Conservation (phyloP, 2,329 filamentous ascomycete genomes). For the Xylariaceae sp. region DNA sequence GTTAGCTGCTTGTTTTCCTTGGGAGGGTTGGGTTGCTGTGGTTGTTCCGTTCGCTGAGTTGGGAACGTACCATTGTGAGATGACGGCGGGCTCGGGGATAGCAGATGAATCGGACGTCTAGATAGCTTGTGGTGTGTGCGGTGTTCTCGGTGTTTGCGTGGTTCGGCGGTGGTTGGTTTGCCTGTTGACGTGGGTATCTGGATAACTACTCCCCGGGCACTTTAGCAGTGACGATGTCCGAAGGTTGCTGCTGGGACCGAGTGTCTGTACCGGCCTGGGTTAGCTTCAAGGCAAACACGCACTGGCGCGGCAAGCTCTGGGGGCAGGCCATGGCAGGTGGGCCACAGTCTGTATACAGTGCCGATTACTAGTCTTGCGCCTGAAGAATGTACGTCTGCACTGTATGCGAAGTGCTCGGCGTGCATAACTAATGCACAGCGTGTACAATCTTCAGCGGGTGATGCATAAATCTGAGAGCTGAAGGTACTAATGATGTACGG, state of each 20-base stretch:
- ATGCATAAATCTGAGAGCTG: no score
- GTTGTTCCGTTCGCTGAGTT: neutral
- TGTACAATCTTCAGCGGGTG: no score
- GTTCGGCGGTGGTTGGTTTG: neutral
- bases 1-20: constrained; percentile 34
- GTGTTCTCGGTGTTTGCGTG: neutral
- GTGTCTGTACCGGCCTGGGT: constrained; percentile 5
- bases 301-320: constrained; percentile 26
- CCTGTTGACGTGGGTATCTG: neutral
- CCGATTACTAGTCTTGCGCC: no score
- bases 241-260: constrained; percentile 10
- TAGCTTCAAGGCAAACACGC: constrained; percentile 26
- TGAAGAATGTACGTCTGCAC: no score
- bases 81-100: constrained; percentile 1
- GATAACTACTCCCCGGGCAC: neutral
- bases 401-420: no score
- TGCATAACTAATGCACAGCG: no score
- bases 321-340: no score
- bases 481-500: no score
- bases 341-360: no score
- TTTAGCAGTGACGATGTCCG: constrained; percentile 22
- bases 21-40: neutral
- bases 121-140: neutral
- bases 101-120: neutral
- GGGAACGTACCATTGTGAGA: constrained; percentile 34